Base-by-base conservation (phyloP, 2,329 filamentous ascomycete genomes). In the Coniochaeta sp. region DNA sequence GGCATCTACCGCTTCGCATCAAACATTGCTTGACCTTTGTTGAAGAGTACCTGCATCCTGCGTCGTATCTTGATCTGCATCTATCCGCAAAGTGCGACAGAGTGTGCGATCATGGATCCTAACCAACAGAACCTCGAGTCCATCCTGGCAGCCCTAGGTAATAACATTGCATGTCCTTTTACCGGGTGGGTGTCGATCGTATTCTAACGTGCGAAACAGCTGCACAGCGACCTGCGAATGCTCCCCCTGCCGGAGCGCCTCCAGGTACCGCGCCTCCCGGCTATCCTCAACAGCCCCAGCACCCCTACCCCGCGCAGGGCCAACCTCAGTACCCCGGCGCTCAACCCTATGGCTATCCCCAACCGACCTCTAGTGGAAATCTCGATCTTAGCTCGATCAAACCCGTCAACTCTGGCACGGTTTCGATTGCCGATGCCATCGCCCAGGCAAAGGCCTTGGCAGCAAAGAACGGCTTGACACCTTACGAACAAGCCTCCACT, bases 401-500 rank as follows among this genome's bases (percentile, higher is more conserved):
- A 68, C 91, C 91, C 4, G 83, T 89, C 59, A 91, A 83, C 71
- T 90, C 89, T 32, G 91, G 91, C 61, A 91, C 89, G 22, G 88
- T 96, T 67, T 93, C 88, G 73, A 88, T 96, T 64, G 84, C 89
- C 61, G 91, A 96, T 72, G 89, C 91, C 56, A 88, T 96, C 67
- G 90, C 91, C 42, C 91, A 92, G 72, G 91, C 91, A 55, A 89
- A 90, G 71, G 89, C 88, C 47, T 90, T 90, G 72, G 90, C 91
- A 44, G 86, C 89, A 32, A 88, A 93, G 71, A 90, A 91, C 70
- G 90, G 90, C 62, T 79, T 91, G 36, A 76, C 81, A 40, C 79
- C 81, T 17, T 88, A 87, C 71, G 85, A 88, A 57, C 79, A 84
- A 58, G 80, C 81, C 44, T 73, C 75, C 59, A 75, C 75, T 58